Percentiles rank a stretch among this genome's conserved stretches.
Conservation (phyloP, 768 basidiomycete genomes). For the Hygrophorus russula region DNA sequence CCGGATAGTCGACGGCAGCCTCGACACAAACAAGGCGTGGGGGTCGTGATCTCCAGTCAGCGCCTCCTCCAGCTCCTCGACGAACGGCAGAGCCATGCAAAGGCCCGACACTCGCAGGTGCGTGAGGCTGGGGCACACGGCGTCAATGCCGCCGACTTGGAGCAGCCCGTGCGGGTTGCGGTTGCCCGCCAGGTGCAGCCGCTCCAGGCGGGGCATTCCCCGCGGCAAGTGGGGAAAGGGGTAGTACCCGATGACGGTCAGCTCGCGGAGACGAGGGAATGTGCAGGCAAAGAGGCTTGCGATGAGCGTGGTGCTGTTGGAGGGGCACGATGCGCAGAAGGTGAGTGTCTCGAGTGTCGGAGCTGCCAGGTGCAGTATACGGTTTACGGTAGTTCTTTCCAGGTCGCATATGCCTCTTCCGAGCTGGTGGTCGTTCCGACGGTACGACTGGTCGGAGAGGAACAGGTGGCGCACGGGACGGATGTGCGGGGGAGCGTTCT, state of each 20-base stretch:
- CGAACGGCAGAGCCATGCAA: conserved; percentile 28
- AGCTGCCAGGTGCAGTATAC: conserved; percentile 25
- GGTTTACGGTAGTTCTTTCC: conserved; percentile 14
- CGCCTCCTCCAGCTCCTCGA: conserved; percentile 27
- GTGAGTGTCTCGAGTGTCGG: conserved; percentile 31
- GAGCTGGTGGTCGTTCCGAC: conserved; percentile 6
- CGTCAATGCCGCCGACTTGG: conserved; percentile 23
- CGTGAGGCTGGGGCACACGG: conserved; percentile 27
- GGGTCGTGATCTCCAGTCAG: conserved; percentile 9
- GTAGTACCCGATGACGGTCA: conserved; percentile 38
- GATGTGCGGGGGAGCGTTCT: conserved; percentile 21
- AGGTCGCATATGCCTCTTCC: conserved; percentile 2
- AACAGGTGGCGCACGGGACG: conserved; percentile 33
- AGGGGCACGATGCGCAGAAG: conserved; percentile 22
- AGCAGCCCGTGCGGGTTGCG: conserved; percentile 39
- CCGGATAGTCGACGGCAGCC: conserved; percentile 16
- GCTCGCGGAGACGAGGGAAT: conserved; percentile 28
- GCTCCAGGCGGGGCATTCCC: conserved; percentile 26
- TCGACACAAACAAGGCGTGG: conserved; percentile 11
- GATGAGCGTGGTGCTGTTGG: conserved; percentile 26
- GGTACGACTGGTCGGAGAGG: conserved; percentile 24
- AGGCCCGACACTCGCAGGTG: conserved; percentile 33
- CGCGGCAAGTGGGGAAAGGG: conserved; percentile 29
- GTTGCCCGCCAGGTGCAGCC: conserved; percentile 37
- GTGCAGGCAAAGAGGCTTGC: conserved; percentile 29